Conservation (phyloP, 768 basidiomycete species). For the Leucosporidium yakuticum region DNA sequence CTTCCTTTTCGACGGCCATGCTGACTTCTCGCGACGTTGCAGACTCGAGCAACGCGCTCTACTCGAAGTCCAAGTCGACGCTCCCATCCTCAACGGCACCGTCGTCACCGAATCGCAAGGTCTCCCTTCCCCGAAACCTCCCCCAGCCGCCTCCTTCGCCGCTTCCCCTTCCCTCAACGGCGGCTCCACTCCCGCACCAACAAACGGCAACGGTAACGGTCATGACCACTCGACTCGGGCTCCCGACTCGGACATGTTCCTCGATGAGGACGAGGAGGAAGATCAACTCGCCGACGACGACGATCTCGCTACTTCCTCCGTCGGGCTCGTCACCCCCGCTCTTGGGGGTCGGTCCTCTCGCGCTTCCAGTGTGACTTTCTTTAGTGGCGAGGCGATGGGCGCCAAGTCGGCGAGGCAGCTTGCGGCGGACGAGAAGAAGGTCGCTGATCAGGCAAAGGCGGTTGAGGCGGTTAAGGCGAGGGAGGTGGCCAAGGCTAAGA, state of each 20-base stretch:
- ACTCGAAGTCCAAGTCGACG: slow-evolving; percentile 33
- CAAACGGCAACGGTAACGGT: neutral
- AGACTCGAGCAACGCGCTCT: slow-evolving; percentile 42
- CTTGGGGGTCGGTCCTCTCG: no score
- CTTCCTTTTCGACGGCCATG: no score
- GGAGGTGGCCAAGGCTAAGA: neutral
- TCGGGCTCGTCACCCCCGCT: no score
- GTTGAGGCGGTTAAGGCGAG: slow-evolving; percentile 6
- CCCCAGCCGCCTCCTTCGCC: neutral
- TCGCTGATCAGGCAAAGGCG: neutral
- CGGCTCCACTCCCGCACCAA: neutral
- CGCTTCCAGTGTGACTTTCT: no score
- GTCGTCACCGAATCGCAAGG: slow-evolving; percentile 21
- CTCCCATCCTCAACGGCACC: neutral
- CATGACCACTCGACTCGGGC: slow-evolving; percentile 5
- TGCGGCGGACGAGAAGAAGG: slow-evolving; percentile 22
- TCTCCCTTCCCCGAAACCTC: no score
- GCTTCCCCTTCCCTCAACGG: neutral
- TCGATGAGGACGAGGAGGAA: slow-evolving; percentile 26
- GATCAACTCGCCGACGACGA: slow-evolving; percentile 23
- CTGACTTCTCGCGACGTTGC: neutral
- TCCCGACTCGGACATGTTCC: slow-evolving; percentile 5
- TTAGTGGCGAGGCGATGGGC: slow-evolving; percentile 1
- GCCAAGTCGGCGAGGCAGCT: neutral
- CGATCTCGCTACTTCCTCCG: neutral